Evolutionary conservation across 805 yeast species (phyloP).

Genomic region (Ogataea ganodermae): DNA sequence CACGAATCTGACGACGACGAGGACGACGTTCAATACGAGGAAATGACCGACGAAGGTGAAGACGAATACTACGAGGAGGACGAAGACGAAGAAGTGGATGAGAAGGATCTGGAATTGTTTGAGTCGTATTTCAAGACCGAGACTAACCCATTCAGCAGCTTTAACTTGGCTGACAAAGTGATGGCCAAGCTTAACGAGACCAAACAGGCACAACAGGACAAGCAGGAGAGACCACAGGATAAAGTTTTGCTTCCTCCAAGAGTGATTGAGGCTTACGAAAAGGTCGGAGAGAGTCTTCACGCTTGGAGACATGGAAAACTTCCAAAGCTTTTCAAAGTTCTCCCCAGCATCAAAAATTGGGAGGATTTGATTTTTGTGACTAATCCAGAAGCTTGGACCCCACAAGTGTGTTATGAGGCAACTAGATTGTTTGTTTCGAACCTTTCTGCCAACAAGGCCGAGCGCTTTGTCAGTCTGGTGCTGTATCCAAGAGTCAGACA

Average conservation of each 20-base stretch:
- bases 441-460: constrained; percentile 84
- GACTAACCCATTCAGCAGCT: constrained; percentile 42
- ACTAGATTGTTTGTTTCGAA: constrained; percentile 92
- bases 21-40: constrained; percentile 34
- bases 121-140: constrained; percentile 63
- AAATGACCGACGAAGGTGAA: constrained; percentile 39
- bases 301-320: constrained; percentile 94
- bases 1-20: constrained; percentile 39
- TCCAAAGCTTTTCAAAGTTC: constrained; percentile 93
- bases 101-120: constrained; percentile 81
- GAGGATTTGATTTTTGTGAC: constrained; percentile 92
- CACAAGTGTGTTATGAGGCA: constrained; percentile 93
- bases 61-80: constrained; percentile 50
- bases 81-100: constrained; percentile 62
- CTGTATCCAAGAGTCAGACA: constrained; percentile 71
- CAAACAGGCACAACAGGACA: constrained; percentile 32
- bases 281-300: constrained; percentile 82
- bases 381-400: constrained; percentile 91
- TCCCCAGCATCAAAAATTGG: constrained; percentile 94
- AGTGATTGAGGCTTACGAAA: constrained; percentile 91
- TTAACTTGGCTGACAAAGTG: constrained; percentile 88
- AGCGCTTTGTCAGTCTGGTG: constrained; percentile 70
- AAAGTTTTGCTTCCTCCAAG: constrained; percentile 92
- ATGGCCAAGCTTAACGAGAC: constrained; percentile 86
- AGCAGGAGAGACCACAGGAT: constrained; percentile 50